Evolutionary conservation across 805 yeast species (phyloP).

Genomic region (Kodamaea lidongshanica): DNA sequence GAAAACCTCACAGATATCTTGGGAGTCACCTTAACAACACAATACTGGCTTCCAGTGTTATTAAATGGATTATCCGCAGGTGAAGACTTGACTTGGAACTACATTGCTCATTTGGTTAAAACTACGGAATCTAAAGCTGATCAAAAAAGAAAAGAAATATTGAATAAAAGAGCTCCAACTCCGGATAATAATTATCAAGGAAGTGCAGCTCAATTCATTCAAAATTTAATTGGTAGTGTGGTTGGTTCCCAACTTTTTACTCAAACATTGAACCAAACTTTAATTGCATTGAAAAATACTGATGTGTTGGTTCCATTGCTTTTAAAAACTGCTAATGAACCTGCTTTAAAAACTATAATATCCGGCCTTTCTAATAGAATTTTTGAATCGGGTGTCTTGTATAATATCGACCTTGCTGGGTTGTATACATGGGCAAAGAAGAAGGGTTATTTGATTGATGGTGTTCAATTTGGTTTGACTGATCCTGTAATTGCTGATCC

Average conservation of each 20-base stretch:
- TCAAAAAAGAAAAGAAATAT: conserved; percentile 12
- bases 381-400: conserved; percentile 29
- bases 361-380: conserved; percentile 20
- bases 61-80: conserved; percentile 31
- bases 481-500: conserved; percentile 27
- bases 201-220: conserved; percentile 26
- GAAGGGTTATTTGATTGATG: conserved; percentile 16
- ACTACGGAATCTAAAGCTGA: conserved; percentile 24
- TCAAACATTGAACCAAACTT: conserved; percentile 16
- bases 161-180: conserved; percentile 8
- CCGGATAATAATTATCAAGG: conserved; percentile 16
- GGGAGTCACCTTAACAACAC: conserved; percentile 21
- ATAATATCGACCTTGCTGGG: conserved; percentile 23
- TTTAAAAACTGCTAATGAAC: conserved; percentile 20
- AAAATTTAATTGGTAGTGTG: conserved; percentile 18
- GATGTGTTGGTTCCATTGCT: conserved; percentile 24
- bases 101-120: conserved; percentile 24
- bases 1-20: conserved; percentile 17
- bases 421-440: conserved; percentile 20
- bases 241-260: conserved; percentile 7
- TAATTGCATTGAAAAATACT: conserved; percentile 27
- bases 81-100: conserved; percentile 22
- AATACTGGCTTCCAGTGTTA: conserved; percentile 26
- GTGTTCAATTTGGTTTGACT: conserved; percentile 21
- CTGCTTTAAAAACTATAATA: conserved; percentile 14